These are phyloP conservation scores for Termitomyces sp. DNA, from an alignment of 768 basidiomycete genomes.

Conservation along the genomic window DNA sequence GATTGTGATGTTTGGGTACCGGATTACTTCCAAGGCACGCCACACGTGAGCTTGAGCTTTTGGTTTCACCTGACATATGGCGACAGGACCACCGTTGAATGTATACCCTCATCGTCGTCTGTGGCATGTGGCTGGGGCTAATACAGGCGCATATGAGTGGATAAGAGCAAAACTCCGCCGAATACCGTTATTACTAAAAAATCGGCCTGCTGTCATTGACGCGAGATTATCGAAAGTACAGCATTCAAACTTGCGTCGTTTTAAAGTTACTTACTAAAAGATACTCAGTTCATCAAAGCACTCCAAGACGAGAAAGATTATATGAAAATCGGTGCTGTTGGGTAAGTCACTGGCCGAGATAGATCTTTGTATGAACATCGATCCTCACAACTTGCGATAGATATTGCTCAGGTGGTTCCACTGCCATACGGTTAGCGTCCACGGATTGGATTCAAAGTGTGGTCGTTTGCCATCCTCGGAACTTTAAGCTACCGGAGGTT, in stretches of 20 bases:
- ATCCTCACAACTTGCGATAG: constrained; percentile 14
- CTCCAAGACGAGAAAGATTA: constrained; percentile 35
- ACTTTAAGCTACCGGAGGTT: constrained; percentile 25
- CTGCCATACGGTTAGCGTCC: constrained; percentile 29
- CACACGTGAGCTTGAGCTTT: neutral
- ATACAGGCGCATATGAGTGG: constrained; percentile 21
- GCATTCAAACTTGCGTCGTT: constrained; percentile 2
- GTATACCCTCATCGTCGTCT: constrained; percentile 7
- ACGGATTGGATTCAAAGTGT: constrained; percentile 30
- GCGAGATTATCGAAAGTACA: constrained; percentile 25
- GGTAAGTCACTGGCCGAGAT: constrained; percentile 19
- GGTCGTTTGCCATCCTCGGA: constrained; percentile 37
- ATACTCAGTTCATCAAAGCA: constrained; percentile 29
- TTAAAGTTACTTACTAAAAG: neutral
- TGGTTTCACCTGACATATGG: neutral
- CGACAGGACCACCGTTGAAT: neutral
- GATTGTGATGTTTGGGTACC: constrained; percentile 61
- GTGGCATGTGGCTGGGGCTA: constrained; percentile 27
- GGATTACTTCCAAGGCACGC: constrained; percentile 50
- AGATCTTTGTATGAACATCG: neutral
- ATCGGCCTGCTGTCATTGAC: constrained; percentile 26
- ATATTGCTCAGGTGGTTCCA: constrained; percentile 39
- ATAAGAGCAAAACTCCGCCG: constrained; percentile 21
- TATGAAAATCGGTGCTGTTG: constrained; percentile 36
- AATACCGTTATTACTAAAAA: constrained; percentile 23